phyloP scores from a whole-genome alignment of 257 asterid species.

The Phtheirospermum japonicum region DNA sequence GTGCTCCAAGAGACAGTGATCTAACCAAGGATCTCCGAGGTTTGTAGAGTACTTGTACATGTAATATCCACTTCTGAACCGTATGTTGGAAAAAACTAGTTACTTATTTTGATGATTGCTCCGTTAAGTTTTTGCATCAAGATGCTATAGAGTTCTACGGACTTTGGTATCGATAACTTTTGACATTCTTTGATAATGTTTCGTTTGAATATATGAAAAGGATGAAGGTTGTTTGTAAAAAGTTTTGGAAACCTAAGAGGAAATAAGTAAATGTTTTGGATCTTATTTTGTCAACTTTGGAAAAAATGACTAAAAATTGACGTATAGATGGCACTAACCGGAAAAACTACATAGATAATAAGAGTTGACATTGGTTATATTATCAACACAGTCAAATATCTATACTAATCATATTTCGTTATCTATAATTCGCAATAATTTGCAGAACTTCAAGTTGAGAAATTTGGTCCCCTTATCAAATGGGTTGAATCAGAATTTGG shows the following conservation, averaged over 20 bases:
- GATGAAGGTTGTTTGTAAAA: too few relatives aligned
- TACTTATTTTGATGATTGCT: neutral
- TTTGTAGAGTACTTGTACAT: constrained; percentile 26
- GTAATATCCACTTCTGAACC: neutral
- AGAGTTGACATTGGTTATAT: too few relatives aligned
- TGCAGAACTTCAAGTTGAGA: constrained; percentile 84
- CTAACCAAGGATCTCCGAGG: constrained; percentile 56
- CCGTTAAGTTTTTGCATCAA: too few relatives aligned
- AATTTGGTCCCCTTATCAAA: constrained; percentile 63
- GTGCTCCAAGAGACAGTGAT: constrained; percentile 74
- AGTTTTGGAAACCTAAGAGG: too few relatives aligned
- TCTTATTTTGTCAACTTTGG: too few relatives aligned
- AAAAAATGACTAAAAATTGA: too few relatives aligned
- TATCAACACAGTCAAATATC: neutral
- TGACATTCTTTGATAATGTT: too few relatives aligned
- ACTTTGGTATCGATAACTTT: neutral
- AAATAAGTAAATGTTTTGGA: too few relatives aligned
- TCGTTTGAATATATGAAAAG: neutral
- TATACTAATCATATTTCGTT: neutral
- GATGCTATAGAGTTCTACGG: neutral
- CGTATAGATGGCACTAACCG: too few relatives aligned
- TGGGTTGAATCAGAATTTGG: constrained; percentile 93
- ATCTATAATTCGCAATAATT: constrained; percentile 2
- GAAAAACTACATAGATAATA: too few relatives aligned
- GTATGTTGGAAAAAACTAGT: neutral